Evolutionary conservation across 2,329 filamentous ascomycete species (phyloP).

Genomic region (Colletotrichum shisoi): DNA sequence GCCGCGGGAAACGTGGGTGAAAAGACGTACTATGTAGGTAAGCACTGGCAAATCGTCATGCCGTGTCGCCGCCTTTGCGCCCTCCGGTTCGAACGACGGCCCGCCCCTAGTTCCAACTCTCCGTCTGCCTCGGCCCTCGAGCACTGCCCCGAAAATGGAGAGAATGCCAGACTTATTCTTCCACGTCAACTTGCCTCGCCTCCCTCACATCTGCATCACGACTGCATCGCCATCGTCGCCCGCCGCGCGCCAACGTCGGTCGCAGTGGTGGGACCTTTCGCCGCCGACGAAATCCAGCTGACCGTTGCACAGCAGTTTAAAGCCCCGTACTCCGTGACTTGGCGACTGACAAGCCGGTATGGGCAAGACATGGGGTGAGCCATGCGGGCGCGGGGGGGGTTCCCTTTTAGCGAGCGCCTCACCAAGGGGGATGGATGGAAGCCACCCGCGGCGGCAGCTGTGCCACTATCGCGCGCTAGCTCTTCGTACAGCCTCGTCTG

Average conservation of each 20-base stretch:
- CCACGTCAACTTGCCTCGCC: slow-evolving; percentile 19
- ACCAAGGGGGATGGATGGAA: background rate
- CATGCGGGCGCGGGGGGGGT: slow-evolving; percentile 27
- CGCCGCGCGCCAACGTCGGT: background rate
- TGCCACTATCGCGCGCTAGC: slow-evolving; percentile 28
- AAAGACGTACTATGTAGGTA: too few relatives aligned
- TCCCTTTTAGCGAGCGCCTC: background rate
- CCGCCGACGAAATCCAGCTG: slow-evolving; percentile 16
- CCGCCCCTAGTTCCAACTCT: slow-evolving; percentile 7
- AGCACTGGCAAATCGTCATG: background rate
- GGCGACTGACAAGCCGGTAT: slow-evolving; percentile 28
- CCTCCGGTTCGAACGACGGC: slow-evolving; percentile 10
- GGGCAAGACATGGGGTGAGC: slow-evolving; percentile 33
- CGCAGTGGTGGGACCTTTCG: slow-evolving; percentile 6
- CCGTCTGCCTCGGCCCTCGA: background rate
- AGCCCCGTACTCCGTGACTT: slow-evolving; percentile 20
- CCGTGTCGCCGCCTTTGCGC: slow-evolving; percentile 1
- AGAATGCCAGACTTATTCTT: background rate
- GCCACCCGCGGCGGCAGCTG: slow-evolving; percentile 22
- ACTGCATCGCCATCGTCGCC: slow-evolving; percentile 26
- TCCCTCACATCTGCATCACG: background rate
- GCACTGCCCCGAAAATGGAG: slow-evolving; percentile 9
- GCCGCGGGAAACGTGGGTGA: background rate
- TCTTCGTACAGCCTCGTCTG: slow-evolving; percentile 24
- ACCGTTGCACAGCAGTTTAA: slow-evolving; percentile 25